Conservation (phyloP, 345 rosid genomes). For the Hevea brasiliensis region DNA sequence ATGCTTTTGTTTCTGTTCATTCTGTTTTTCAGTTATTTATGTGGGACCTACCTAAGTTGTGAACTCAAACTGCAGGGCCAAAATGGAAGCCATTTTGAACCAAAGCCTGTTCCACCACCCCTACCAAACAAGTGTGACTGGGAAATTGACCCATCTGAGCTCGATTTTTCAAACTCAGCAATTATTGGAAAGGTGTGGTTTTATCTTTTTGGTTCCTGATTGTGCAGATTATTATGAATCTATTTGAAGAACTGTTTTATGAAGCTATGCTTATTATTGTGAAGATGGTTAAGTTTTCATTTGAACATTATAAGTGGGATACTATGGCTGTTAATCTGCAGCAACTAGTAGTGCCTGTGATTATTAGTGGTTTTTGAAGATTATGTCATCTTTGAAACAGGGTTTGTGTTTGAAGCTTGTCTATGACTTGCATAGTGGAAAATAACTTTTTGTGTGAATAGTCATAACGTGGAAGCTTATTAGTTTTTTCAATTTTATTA, state of each 20-base stretch:
- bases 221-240: not conserved
- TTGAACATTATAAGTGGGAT: not conserved
- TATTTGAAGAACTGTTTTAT: not conserved
- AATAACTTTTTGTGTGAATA: not conserved
- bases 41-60: constrained; percentile 13
- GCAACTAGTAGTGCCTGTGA: not conserved
- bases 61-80: constrained; percentile 68
- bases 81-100: constrained; percentile 97
- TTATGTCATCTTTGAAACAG: not conserved
- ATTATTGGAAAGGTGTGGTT: constrained; percentile 83
- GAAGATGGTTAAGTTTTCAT: not conserved
- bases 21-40: constrained; percentile 11
- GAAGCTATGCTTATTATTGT: not conserved
- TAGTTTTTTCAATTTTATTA: not conserved
- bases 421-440: not conserved
- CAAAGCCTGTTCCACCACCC: constrained; percentile 93
- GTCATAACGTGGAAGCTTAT: not conserved
- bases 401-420: not conserved
- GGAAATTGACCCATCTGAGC: constrained; percentile 97
- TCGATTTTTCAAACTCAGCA: constrained; percentile 75
- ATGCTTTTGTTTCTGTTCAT: constrained; percentile 1
- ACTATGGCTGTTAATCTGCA: not conserved
- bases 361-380: constrained; percentile 1
- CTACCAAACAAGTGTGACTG: constrained; percentile 97
- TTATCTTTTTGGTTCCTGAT: not conserved